Conservation (phyloP, 1,284 basidiomycete genomes). For the Trametes pubescens region DNA sequence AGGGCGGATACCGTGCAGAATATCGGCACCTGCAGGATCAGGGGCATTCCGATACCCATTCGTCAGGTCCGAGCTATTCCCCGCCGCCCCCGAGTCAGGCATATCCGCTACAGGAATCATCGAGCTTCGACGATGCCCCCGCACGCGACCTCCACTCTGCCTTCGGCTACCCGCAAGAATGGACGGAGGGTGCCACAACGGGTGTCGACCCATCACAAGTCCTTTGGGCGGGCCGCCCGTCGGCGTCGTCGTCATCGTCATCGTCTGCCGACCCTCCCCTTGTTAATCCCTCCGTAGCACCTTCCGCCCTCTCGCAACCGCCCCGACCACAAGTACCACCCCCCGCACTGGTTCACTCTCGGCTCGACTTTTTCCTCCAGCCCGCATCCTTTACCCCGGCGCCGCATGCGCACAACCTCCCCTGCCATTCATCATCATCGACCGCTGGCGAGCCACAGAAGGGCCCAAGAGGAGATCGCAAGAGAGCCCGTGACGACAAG, state of each 20-base stretch:
- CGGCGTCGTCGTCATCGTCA: neutral
- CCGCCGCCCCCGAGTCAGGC: too few relatives aligned
- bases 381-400: neutral
- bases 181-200: neutral
- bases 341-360: neutral
- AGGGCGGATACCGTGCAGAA: too few relatives aligned
- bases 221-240: neutral
- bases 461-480: neutral
- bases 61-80: too few relatives aligned
- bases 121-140: too few relatives aligned
- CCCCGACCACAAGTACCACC: neutral
- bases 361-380: neutral
- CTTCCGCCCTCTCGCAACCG: neutral
- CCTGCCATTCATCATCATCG: too few relatives aligned
- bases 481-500: constrained; percentile 1
- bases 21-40: too few relatives aligned
- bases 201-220: neutral
- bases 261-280: neutral
- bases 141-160: too few relatives aligned
- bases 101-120: too few relatives aligned
- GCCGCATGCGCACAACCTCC: neutral
- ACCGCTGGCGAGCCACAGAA: neutral
- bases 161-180: too few relatives aligned
- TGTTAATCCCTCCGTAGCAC: neutral
- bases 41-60: too few relatives aligned